Percentiles rank a stretch among this genome's conserved stretches.
Evolutionary conservation across 139 green algal species (phyloP).

Genomic region (Axilococcus clingmanii): DNA sequence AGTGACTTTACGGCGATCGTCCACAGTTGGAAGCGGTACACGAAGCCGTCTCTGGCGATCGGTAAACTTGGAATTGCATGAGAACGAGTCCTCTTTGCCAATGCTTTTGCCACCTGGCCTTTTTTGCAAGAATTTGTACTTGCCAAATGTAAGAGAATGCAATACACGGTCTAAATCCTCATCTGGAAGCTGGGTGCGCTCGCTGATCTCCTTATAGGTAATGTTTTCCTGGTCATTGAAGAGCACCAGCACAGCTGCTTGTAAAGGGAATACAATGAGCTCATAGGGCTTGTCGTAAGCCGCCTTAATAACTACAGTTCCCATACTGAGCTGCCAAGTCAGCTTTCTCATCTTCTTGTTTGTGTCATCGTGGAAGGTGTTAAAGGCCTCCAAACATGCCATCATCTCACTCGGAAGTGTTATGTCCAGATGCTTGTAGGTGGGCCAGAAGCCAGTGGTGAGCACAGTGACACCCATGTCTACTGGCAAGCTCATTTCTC

Average conservation of each 20-base stretch:
- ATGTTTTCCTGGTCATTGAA: conserved; percentile 80
- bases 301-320: conserved; percentile 64
- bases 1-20: conserved; percentile 86
- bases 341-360: conserved; percentile 77
- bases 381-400: conserved; percentile 72
- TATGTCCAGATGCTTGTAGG: conserved; percentile 76
- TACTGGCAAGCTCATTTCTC: conserved; percentile 38
- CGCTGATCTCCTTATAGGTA: conserved; percentile 65
- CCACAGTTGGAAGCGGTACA: conserved; percentile 69
- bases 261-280: conserved; percentile 74
- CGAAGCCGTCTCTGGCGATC: conserved; percentile 87
- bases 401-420: conserved; percentile 86
- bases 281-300: conserved; percentile 86
- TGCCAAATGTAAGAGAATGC: conserved; percentile 78
- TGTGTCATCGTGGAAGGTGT: conserved; percentile 65
- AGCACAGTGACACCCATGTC: conserved; percentile 89
- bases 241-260: conserved; percentile 75
- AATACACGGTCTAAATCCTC: conserved; percentile 82
- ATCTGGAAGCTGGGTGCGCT: conserved; percentile 71
- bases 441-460: conserved; percentile 82
- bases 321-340: conserved; percentile 82
- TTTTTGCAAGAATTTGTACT: conserved; percentile 88
- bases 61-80: conserved; percentile 78
- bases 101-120: conserved; percentile 56
- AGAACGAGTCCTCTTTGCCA: conserved; percentile 76